A percentile compares a stretch with the other conserved stretches of the same genome.
Conservation (phyloP, 441 rosid genomes). For the Erodium moschatum region DNA sequence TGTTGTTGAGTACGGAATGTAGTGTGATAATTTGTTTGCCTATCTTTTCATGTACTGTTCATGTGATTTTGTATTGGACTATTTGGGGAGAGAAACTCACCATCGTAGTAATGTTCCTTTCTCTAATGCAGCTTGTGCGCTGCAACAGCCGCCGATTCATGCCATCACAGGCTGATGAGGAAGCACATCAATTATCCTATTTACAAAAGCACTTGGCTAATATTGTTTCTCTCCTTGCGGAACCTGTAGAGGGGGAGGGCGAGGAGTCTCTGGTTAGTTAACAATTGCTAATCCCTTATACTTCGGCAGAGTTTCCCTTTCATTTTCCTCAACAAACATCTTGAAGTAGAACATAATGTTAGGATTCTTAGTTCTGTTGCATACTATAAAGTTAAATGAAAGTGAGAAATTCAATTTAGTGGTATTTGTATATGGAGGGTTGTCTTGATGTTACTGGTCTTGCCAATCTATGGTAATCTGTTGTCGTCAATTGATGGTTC, state of each 20-base stretch:
- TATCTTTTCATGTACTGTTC: not conserved
- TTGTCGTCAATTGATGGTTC: not conserved
- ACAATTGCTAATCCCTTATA: slow-evolving; percentile 15
- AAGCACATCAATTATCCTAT: slow-evolving; percentile 90
- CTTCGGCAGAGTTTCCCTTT: slow-evolving; percentile 12
- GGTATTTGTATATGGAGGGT: not conserved
- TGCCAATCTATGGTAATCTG: not conserved
- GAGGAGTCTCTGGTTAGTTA: slow-evolving; percentile 80
- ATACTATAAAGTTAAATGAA: not conserved
- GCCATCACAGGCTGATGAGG: slow-evolving; percentile 98
- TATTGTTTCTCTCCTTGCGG: slow-evolving; percentile 75
- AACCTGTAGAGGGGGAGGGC: slow-evolving; percentile 74
- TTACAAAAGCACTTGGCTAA: slow-evolving; percentile 85
- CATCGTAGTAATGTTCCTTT: not conserved
- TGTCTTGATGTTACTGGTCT: not conserved
- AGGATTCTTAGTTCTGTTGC: not conserved
- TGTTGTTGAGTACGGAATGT: not conserved
- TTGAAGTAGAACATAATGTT: not conserved
- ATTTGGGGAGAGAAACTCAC: not conserved
- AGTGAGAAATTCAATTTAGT: not conserved
- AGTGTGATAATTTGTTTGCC: not conserved
- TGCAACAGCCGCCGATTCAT: slow-evolving; percentile 88
- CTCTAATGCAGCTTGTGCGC: slow-evolving; percentile 72
- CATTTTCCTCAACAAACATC: not conserved
- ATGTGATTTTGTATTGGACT: not conserved